These are phyloP conservation scores for Westerdykella ornata DNA, from an alignment of 2,329 filamentous ascomycete species.

Conservation along the genomic window DNA sequence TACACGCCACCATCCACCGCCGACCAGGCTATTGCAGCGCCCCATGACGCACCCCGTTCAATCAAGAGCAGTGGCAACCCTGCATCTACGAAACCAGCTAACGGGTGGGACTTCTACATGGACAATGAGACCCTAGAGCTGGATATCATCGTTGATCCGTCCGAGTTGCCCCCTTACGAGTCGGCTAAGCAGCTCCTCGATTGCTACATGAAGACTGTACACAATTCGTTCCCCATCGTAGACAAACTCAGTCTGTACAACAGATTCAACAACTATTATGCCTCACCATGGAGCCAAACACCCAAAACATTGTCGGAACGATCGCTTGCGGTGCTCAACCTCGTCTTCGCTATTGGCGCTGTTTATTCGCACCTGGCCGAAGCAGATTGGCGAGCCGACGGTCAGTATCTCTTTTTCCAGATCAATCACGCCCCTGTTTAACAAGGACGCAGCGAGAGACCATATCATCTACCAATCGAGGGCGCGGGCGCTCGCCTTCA, in stretches of 20 bases:
- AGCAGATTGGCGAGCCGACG: constrained; percentile 18
- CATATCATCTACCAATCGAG: constrained; percentile 34
- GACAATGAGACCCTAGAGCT: constrained; percentile 27
- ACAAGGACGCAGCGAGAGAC: constrained; percentile 15
- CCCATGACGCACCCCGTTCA: constrained; percentile 14
- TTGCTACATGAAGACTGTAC: constrained; percentile 35
- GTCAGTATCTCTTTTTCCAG: constrained; percentile 2
- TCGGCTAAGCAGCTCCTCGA: constrained; percentile 30
- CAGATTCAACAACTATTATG: constrained; percentile 30
- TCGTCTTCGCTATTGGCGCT: constrained; percentile 39
- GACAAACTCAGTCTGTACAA: constrained; percentile 19
- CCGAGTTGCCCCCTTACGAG: constrained; percentile 26
- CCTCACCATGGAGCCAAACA: constrained; percentile 11
- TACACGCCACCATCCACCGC: too few relatives aligned
- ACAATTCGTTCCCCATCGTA: constrained; percentile 29
- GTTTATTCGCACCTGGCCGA: constrained; percentile 28
- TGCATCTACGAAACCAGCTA: constrained; percentile 13
- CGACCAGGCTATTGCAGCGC: too few relatives aligned
- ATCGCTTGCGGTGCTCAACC: constrained; percentile 37
- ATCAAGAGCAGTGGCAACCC: constrained; percentile 9
- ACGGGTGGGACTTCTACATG: constrained; percentile 30
- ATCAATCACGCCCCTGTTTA: neutral
- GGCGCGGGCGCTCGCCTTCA: too few relatives aligned
- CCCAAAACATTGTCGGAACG: constrained; percentile 3
- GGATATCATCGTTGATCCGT: constrained; percentile 21